Evolutionary conservation across 192 early-diverging fungal species (phyloP).

Genomic region (Coemansia sp.): DNA sequence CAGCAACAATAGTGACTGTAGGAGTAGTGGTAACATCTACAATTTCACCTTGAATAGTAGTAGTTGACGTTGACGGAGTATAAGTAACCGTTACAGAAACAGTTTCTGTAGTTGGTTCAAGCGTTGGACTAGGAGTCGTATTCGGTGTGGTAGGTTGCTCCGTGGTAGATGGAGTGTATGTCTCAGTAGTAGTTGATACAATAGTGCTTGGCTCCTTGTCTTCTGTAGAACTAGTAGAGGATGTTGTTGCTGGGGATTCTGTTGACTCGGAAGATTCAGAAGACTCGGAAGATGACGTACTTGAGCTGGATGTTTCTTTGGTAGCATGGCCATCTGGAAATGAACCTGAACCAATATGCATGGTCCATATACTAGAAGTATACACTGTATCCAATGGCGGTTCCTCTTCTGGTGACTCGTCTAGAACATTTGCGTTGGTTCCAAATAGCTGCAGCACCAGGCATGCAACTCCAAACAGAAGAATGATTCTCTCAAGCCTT

Average conservation of each 20-base stretch:
- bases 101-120: background rate
- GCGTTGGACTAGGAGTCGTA: background rate
- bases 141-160: background rate
- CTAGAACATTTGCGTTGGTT: background rate
- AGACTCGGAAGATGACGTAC: background rate
- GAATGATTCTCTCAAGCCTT: background rate
- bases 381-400: background rate
- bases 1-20: background rate
- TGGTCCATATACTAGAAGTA: background rate
- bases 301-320: constrained; percentile 7
- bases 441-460: background rate
- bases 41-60: background rate
- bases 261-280: background rate
- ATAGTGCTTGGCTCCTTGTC: background rate
- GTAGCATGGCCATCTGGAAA: background rate
- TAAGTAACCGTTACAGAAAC: background rate
- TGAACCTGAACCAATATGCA: background rate
- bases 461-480: background rate
- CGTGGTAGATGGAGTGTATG: background rate
- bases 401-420: constrained; percentile 1
- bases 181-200: background rate
- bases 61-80: background rate
- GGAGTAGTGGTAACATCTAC: constrained; percentile 1
- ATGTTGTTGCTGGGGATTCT: background rate
- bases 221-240: background rate